phyloP scores from a whole-genome alignment of 495 filamentous ascomycete genomes.

The Chaetomium cochliodes region DNA sequence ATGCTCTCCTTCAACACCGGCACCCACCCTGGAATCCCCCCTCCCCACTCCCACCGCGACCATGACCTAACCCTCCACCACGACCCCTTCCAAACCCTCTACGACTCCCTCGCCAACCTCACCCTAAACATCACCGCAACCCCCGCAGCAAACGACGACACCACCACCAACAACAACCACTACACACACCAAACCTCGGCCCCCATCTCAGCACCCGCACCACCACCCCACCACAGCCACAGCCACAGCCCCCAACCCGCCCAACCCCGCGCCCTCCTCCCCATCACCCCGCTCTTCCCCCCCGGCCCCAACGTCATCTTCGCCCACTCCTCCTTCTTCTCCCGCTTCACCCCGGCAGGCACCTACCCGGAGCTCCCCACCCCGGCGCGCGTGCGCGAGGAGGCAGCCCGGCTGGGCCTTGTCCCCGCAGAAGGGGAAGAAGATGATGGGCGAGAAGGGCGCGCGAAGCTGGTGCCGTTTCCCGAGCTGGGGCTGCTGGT shows the following conservation, averaged over 20 bases:
- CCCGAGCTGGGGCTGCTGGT: conserved; percentile 19
- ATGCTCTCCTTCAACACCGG: background rate
- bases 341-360: background rate
- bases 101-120: conserved; percentile 24
- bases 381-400: conserved; percentile 14
- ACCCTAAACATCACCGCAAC: conserved; percentile 1
- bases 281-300: conserved; percentile 22
- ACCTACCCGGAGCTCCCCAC: conserved; percentile 22
- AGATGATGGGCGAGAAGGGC: background rate
- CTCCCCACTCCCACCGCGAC: background rate
- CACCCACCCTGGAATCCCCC: background rate
- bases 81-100: conserved; percentile 26
- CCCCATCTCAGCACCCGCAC: background rate
- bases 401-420: conserved; percentile 3
- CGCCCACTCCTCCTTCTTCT: conserved; percentile 30
- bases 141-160: background rate
- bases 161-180: background rate
- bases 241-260: background rate
- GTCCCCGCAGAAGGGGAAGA: background rate
- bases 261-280: background rate
- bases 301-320: conserved; percentile 30
- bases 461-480: conserved; percentile 10
- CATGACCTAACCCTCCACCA: background rate
- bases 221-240: background rate
- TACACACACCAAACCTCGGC: background rate